Evolutionary conservation across 177 flowering plant species (phyloP).

Genomic region (Vitis hybrid): DNA sequence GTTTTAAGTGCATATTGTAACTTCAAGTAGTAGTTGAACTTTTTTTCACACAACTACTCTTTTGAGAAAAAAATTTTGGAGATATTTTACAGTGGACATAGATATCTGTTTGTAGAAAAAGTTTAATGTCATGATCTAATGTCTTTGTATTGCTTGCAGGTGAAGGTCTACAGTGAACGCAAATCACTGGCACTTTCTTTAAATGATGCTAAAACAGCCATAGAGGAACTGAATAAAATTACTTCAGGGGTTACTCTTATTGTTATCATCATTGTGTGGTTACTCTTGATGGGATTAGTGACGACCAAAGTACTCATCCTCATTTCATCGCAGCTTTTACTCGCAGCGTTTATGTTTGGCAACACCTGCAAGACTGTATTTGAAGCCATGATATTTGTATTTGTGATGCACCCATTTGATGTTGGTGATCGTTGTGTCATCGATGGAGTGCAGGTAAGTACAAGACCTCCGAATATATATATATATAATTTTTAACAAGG

Average conservation of each 20-base stretch:
- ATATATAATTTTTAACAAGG: not conserved
- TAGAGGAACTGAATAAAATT: constrained; percentile 70
- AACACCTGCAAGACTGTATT: constrained; percentile 81
- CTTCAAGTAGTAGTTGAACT: too few relatives aligned
- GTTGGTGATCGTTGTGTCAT: constrained; percentile 95
- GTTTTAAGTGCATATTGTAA: too few relatives aligned
- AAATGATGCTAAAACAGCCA: constrained; percentile 85
- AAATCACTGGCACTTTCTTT: constrained; percentile 71
- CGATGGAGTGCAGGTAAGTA: constrained; percentile 82
- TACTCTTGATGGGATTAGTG: constrained; percentile 68
- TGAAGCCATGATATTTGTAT: constrained; percentile 85
- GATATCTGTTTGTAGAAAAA: not conserved
- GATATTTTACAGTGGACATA: too few relatives aligned
- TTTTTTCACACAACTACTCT: too few relatives aligned
- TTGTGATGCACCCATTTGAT: constrained; percentile 96
- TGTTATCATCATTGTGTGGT: constrained; percentile 52
- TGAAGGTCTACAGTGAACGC: constrained; percentile 70
- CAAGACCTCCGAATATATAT: not conserved
- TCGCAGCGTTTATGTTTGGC: constrained; percentile 72
- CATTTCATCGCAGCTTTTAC: constrained; percentile 72
- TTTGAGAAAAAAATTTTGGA: not conserved
- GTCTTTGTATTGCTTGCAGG: constrained; percentile 42
- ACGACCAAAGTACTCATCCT: constrained; percentile 67
- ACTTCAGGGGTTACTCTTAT: constrained; percentile 42
- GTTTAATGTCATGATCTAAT: not conserved